These are phyloP conservation scores for Zymoseptoria brevis DNA, from an alignment of 2,329 filamentous ascomycete species.

Conservation along the genomic window DNA sequence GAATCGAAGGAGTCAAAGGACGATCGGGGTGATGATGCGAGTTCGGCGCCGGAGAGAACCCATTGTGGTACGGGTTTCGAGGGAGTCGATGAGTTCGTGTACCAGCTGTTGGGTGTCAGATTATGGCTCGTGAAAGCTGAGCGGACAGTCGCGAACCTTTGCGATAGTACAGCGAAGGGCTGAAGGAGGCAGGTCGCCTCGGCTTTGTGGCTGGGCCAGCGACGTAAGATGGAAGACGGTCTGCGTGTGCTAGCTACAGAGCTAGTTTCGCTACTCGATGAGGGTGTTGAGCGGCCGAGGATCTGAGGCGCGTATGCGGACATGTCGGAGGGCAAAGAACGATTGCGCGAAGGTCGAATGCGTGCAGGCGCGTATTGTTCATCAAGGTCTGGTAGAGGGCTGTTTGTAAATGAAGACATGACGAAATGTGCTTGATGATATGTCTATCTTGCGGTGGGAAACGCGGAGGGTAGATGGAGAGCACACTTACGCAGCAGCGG, in stretches of 20 bases:
- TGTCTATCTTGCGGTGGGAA: not conserved
- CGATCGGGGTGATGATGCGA: constrained; percentile 10
- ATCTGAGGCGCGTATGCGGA: not conserved
- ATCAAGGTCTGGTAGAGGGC: not conserved
- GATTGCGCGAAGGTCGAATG: not conserved
- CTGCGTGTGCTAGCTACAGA: not conserved
- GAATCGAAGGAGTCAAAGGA: constrained; percentile 7
- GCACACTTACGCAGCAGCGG: not conserved
- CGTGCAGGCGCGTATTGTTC: not conserved
- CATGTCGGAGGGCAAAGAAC: not conserved
- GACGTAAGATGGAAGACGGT: not conserved
- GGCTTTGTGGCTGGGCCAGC: constrained; percentile 4
- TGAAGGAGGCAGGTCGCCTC: constrained; percentile 12
- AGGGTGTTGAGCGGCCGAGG: not conserved
- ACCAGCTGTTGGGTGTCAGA: not conserved
- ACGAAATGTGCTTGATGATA: not conserved
- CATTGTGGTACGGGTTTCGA: constrained; percentile 7
- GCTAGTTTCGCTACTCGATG: constrained; percentile 3
- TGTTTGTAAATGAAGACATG: not conserved
- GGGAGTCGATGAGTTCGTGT: not conserved
- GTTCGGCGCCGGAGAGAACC: constrained; percentile 6
- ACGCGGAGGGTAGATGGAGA: not conserved
- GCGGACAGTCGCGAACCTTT: constrained; percentile 6
- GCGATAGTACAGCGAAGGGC: constrained; percentile 11
- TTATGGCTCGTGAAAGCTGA: not conserved